Base-by-base conservation (phyloP, 2,329 filamentous ascomycete species). In the Lithohypha guttulata region DNA sequence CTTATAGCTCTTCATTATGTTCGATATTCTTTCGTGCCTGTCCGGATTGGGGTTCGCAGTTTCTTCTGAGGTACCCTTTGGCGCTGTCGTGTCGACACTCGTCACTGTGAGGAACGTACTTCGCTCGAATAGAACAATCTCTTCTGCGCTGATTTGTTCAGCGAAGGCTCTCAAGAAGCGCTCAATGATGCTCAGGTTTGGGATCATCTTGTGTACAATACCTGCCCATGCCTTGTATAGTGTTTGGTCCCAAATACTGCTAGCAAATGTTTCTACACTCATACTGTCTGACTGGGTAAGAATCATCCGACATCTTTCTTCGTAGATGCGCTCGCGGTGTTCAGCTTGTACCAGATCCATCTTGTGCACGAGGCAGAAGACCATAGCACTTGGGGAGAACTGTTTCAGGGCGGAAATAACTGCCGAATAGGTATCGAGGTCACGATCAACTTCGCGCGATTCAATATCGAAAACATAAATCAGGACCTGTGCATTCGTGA, bases 401-500 rank as follows among this genome's bases (percentile, higher is more conserved):
- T 96, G 87, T 40, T 80, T 74, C 26, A 98, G 71, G 1, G 91
- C 91, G 34, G 80, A 77, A 51, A 96, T 84, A 58, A 96, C 91
- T 50, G 84, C 81, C 37, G 81, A 78, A 67, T 96, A 98, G 42
- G 86, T 94, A 42, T 89, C 78, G 37, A 96, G 76, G 59, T 98
- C 91, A 53, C 85, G 81, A 46, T 91, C 84, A 53, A 94, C 85
- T 60, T 96, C 91, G 57, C 86, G 81, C 13, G 84, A 93, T 60
- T 96, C 91, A 51, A 96, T 93, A 59, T 98, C 91, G 64, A 98
- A 98, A 60, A 98, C 91, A 67, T 98, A 98, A 62, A 98, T 96
- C 42, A 98, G 75, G 36, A 96, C 91, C 35, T 45, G 41, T 29
- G 49, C 26, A 59, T 91, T 89, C 55, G 81, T 85, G 66, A 98